A percentile compares a stretch with the other conserved stretches of the same genome.
These are phyloP conservation scores for Helicostylum pulchrum DNA, from an alignment of 192 early-diverging fungal species.

Conservation along the genomic window DNA sequence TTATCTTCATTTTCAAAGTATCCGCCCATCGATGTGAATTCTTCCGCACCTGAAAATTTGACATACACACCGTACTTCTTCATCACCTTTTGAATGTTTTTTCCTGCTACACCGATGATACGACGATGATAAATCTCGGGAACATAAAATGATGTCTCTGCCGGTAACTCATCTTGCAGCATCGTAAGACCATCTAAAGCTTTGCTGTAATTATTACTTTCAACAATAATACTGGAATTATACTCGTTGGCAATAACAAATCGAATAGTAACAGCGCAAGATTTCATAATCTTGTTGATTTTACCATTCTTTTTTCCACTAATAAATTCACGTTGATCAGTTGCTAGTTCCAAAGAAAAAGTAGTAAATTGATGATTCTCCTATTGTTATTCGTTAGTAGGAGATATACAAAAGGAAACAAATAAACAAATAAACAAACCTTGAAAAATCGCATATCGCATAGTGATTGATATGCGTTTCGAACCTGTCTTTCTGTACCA, in stretches of 20 bases:
- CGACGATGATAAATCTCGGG: constrained; percentile 76
- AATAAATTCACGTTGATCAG: constrained; percentile 78
- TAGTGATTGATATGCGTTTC: constrained; percentile 53
- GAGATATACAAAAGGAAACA: constrained; percentile 18
- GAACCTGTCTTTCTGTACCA: constrained; percentile 56
- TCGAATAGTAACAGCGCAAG: constrained; percentile 54
- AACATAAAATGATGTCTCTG: constrained; percentile 75
- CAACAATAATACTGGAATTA: constrained; percentile 71
- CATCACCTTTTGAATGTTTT: constrained; percentile 85
- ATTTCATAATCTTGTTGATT: constrained; percentile 77
- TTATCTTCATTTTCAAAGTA: constrained; percentile 81
- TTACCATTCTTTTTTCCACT: constrained; percentile 86
- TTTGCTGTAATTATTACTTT: constrained; percentile 43
- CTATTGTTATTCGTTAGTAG: constrained; percentile 18
- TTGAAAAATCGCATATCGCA: constrained; percentile 48
- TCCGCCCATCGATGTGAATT: constrained; percentile 66
- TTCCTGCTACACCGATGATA: constrained; percentile 80
- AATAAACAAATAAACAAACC: constrained; percentile 14
- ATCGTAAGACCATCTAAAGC: constrained; percentile 62
- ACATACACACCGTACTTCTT: constrained; percentile 80
- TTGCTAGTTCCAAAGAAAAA: constrained; percentile 68
- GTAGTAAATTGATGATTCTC: constrained; percentile 52
- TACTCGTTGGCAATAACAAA: constrained; percentile 69
- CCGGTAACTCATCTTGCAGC: constrained; percentile 73
- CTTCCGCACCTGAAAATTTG: constrained; percentile 76